Percentiles rank a stretch among this genome's conserved stretches.
Conservation (phyloP, 1,284 basidiomycete species). For the Puccinia brachypodii region DNA sequence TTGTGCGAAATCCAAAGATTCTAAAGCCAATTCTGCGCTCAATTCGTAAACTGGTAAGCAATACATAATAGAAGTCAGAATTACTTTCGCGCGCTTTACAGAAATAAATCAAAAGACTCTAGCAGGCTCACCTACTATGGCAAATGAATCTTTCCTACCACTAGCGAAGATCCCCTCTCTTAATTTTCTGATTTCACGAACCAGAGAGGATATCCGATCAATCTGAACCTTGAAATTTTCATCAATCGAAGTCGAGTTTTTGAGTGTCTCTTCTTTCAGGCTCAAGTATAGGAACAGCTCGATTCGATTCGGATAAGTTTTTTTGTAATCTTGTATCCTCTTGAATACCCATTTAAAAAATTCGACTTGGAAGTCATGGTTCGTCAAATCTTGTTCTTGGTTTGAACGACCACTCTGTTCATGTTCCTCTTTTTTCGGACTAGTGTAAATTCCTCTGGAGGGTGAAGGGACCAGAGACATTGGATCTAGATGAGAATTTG, state of each 20-base stretch:
- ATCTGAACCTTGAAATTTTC: conserved; percentile 2
- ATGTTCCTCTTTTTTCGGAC: not conserved
- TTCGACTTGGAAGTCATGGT: conserved; percentile 29
- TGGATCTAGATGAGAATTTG: conserved; percentile 19
- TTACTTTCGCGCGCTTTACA: not conserved
- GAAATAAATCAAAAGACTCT: not conserved
- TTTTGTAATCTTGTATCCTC: not conserved
- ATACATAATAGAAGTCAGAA: not conserved
- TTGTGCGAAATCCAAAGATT: conserved; percentile 36
- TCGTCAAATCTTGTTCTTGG: conserved; percentile 25
- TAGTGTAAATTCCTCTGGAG: conserved; percentile 28
- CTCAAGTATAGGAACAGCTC: conserved; percentile 17
- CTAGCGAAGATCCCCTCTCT: conserved; percentile 44
- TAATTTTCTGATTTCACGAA: conserved; percentile 34
- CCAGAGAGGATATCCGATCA: conserved; percentile 6
- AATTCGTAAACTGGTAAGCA: conserved; percentile 30
- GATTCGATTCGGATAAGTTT: conserved; percentile 19
- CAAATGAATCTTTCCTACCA: conserved; percentile 26
- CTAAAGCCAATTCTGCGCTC: conserved; percentile 38
- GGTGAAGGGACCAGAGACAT: conserved; percentile 44
- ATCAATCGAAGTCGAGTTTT: not conserved
- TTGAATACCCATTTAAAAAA: conserved; percentile 34
- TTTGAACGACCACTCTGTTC: not conserved
- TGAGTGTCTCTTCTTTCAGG: not conserved
- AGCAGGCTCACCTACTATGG: conserved; percentile 31